Conservation (phyloP, 345 rosid species). For the Syzygium aromaticum region DNA sequence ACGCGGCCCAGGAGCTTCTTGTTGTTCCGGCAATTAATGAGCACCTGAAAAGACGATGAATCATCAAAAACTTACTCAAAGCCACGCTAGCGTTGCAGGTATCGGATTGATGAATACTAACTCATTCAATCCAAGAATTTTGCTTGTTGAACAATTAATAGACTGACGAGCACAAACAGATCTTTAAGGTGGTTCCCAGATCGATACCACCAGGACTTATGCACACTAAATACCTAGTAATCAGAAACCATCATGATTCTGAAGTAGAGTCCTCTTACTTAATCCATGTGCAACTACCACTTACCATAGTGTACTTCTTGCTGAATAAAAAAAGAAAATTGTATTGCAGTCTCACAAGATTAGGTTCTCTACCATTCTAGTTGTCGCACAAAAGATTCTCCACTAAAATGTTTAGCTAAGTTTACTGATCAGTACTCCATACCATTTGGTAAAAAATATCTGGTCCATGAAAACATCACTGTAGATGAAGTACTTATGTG, state of each 20-base stretch:
- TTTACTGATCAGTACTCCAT: not conserved
- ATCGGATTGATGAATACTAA: not conserved
- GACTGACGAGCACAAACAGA: not conserved
- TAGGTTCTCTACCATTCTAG: not conserved
- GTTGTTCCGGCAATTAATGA: conserved; percentile 87
- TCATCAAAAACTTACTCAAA: not conserved
- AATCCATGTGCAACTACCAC: not conserved
- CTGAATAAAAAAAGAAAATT: not conserved
- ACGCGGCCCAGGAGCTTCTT: conserved; percentile 90
- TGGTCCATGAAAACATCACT: not conserved
- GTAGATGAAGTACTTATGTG: not conserved
- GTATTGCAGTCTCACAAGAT: not conserved
- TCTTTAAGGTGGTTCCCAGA: not conserved
- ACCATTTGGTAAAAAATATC: not conserved
- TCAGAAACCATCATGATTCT: not conserved
- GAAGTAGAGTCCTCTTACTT: not conserved
- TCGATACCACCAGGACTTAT: not conserved
- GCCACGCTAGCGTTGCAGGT: not conserved
- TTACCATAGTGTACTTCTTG: not conserved
- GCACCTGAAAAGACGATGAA: conserved; percentile 32
- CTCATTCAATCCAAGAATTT: not conserved
- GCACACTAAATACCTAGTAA: not conserved
- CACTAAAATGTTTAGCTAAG: not conserved
- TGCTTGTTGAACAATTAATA: not conserved
- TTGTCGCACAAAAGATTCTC: not conserved